Conservation (phyloP, 768 basidiomycete genomes). For the Collybia mongolica region DNA sequence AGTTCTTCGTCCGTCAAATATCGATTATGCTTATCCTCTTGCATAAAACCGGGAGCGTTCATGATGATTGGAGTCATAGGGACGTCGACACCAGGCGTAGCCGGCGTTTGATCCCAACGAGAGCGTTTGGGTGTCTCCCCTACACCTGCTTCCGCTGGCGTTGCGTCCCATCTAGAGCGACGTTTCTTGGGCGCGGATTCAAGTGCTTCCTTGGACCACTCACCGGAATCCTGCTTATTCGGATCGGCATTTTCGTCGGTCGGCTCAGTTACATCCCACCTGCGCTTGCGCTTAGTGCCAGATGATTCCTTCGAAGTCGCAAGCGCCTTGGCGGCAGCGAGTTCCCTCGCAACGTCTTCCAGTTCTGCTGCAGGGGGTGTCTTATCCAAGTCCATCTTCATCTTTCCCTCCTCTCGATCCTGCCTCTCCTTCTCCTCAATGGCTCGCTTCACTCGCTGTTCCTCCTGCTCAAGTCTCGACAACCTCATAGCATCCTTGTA, state of each 20-base stretch:
- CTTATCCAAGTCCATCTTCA: constrained; percentile 88
- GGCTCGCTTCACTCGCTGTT: constrained; percentile 74
- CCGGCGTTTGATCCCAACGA: constrained; percentile 96
- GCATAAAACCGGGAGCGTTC: constrained; percentile 84
- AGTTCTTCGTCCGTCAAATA: constrained; percentile 96
- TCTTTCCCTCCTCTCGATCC: constrained; percentile 67
- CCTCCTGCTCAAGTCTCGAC: constrained; percentile 90
- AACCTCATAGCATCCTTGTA: constrained; percentile 97
- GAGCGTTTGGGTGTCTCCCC: constrained; percentile 84
- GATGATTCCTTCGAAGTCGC: constrained; percentile 35
- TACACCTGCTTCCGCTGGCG: constrained; percentile 66
- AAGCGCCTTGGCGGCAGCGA: constrained; percentile 53
- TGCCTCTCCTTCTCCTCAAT: constrained; percentile 88
- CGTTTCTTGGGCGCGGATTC: constrained; percentile 86
- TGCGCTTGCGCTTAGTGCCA: constrained; percentile 68
- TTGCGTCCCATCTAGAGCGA: constrained; percentile 94
- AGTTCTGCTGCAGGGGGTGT: constrained; percentile 86
- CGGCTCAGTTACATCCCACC: constrained; percentile 74
- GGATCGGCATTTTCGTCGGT: constrained; percentile 66
- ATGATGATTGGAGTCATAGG: constrained; percentile 83
- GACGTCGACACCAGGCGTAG: constrained; percentile 49
- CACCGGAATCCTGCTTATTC: constrained; percentile 54
- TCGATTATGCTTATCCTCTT: constrained; percentile 96
- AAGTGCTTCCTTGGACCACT: constrained; percentile 75
- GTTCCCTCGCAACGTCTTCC: constrained; percentile 68